These are phyloP conservation scores for Neoarthrinium moseri DNA, from an alignment of 2,329 filamentous ascomycete species.

Conservation along the genomic window DNA sequence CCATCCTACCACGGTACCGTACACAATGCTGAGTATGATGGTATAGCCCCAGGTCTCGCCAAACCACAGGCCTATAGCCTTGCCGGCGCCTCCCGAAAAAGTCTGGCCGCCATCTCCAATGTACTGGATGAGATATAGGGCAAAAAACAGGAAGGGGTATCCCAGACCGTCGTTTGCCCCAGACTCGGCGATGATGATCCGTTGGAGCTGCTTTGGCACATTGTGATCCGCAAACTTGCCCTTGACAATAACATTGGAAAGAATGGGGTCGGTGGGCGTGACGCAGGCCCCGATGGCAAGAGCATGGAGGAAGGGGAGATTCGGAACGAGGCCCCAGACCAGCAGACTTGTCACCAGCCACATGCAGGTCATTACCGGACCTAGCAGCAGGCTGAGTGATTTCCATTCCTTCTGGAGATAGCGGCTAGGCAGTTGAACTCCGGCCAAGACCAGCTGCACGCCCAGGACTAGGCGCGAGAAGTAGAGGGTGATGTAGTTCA, in stretches of 20 bases:
- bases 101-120: constrained; percentile 55
- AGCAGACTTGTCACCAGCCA: constrained; percentile 80
- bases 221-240: constrained; percentile 92
- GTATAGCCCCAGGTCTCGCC: constrained; percentile 83
- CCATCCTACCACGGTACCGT: constrained; percentile 78
- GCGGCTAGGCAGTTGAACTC: constrained; percentile 80
- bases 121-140: constrained; percentile 81
- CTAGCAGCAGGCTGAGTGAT: constrained; percentile 70
- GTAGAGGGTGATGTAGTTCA: constrained; percentile 75
- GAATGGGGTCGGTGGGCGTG: constrained; percentile 86
- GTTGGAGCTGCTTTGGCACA: constrained; percentile 77
- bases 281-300: constrained; percentile 81
- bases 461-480: constrained; percentile 87
- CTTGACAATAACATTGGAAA: constrained; percentile 89
- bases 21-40: constrained; percentile 74
- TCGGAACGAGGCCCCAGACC: constrained; percentile 73
- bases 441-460: constrained; percentile 85
- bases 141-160: constrained; percentile 85
- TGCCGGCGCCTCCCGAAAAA: constrained; percentile 56
- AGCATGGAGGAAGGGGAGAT: constrained; percentile 72
- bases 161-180: constrained; percentile 88
- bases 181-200: constrained; percentile 78
- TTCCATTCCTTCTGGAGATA: constrained; percentile 81
- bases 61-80: constrained; percentile 79
- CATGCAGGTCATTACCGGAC: constrained; percentile 83